phyloP scores from a whole-genome alignment of 306 rosid species.

The Heteromeles arbutifolia region DNA sequence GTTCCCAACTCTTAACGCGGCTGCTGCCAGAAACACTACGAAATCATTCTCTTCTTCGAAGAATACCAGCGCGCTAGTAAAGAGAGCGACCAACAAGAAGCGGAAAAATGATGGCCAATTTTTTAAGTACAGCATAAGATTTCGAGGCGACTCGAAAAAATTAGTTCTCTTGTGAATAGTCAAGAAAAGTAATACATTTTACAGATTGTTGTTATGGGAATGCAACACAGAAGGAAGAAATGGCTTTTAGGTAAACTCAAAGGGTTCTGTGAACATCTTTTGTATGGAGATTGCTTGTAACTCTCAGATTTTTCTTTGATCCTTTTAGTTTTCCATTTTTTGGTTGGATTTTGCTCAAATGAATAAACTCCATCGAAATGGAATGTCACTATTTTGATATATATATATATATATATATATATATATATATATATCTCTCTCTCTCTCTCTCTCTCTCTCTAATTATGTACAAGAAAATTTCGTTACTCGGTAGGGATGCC shows the following conservation, averaged over 20 bases:
- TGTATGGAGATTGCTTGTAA: constrained; percentile 35
- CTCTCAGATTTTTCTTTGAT: constrained; percentile 28
- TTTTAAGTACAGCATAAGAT: constrained; percentile 36
- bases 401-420: too few relatives aligned
- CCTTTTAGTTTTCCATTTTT: not conserved
- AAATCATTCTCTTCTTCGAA: constrained; percentile 18
- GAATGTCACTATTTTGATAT: not conserved
- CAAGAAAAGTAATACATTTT: constrained; percentile 28
- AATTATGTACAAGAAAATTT: not conserved
- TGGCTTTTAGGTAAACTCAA: constrained; percentile 9
- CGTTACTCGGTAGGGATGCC: not conserved
- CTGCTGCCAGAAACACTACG: constrained; percentile 4
- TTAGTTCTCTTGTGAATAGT: constrained; percentile 53
- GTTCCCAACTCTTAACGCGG: constrained; percentile 51
- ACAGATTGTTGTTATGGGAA: constrained; percentile 27
- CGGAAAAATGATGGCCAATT: constrained; percentile 24
- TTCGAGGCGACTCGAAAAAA: constrained; percentile 33
- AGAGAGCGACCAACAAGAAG: not conserved
- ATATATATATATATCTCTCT: not conserved
- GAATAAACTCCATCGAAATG: constrained; percentile 30
- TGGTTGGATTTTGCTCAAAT: constrained; percentile 37
- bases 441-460: not conserved
- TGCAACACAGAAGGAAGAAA: constrained; percentile 21
- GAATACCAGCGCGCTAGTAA: constrained; percentile 25
- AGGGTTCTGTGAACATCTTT: constrained; percentile 17